Evolutionary conservation across 2,329 filamentous ascomycete genomes (phyloP), one percentile per base, ranked within the genome.

Genomic region (Alternaria hordeiaustralica): DNA sequence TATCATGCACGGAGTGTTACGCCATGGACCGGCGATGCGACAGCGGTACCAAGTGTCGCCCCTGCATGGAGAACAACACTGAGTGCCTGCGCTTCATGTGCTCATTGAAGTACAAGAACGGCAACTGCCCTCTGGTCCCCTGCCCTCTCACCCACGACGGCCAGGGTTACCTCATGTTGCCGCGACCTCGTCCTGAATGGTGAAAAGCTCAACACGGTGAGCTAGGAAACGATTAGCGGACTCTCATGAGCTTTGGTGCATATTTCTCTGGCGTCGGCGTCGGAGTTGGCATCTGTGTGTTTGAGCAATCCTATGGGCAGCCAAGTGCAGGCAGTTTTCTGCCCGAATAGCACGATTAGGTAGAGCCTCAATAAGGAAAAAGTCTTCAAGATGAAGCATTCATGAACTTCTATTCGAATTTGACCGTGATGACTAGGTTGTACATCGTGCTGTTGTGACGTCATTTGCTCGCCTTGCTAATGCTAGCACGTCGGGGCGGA

Each of bases 1-100:
- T 76, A 56, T 36, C 68, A 3, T 79, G 77, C 60, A 65, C 68
- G 1, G 72, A 78, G 30, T 79, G 77, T 62, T 77, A 74, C 54
- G 57, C 60, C 41, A 71, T 68, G 23, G 75, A 74, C 21, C 7
- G 67, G 3, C 21, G 55, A 2, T 79, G 77, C 61, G 77, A 79
- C 33, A 60, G 59, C 21, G 54, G 50, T 6, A 58, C 63, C 6
- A 61, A 25, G 18, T 79, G 77, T 63, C 65, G 61, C 6, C 67
- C 65, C 50, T 79, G 77, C 47, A 47, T n/a, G 1, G 69, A 72
- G 9, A 63, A 62, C 7, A 60, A 66, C 11, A 45, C 63, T 9
- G 58, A 43, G 7, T 79, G 77, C 47, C 57, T 60, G 4, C 68
- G 77, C 2, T 78, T 74, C 74, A 72, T 69, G 28, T 79, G 77